Percentiles rank a stretch among this genome's conserved stretches.
Conservation (phyloP, 805 yeast genomes). For the Kockiozyma suomiensis region DNA sequence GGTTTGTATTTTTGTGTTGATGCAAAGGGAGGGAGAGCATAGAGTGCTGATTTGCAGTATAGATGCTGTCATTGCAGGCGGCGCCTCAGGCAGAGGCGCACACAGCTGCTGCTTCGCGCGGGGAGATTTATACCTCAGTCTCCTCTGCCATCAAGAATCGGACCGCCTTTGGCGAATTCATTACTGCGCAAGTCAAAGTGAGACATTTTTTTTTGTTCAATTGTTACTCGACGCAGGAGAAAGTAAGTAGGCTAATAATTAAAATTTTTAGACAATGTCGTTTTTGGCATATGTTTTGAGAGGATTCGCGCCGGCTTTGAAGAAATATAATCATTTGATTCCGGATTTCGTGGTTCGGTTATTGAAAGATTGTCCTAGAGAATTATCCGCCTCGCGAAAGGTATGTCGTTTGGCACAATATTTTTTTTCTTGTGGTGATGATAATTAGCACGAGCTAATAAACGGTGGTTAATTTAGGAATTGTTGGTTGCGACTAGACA, state of each 20-base stretch:
- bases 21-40: no score
- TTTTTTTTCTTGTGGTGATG: not conserved
- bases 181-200: conserved; percentile 82
- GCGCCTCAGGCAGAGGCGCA: conserved; percentile 75
- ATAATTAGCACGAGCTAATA: no score
- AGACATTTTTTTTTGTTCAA: not conserved
- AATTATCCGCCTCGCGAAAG: conserved; percentile 84
- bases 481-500: conserved; percentile 92
- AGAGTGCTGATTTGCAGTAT: no score
- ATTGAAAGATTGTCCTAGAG: conserved; percentile 94
- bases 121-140: conserved; percentile 66
- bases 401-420: not conserved
- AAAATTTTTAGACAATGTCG: conserved; percentile 64
- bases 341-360: conserved; percentile 87
- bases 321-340: conserved; percentile 60
- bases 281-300: conserved; percentile 91
- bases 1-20: not conserved
- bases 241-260: not conserved
- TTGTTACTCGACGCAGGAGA: no score
- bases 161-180: conserved; percentile 80
- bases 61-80: conserved; percentile 72
- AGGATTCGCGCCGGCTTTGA: conserved; percentile 70
- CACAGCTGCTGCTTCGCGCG: conserved; percentile 56
- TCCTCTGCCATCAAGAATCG: conserved; percentile 76
- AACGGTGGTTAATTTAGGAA: conserved; percentile 47